Evolutionary conservation across 78 protist genomes (phyloP), one percentile per base, ranked within the genome.

Genomic region (Bodo saltans): DNA sequence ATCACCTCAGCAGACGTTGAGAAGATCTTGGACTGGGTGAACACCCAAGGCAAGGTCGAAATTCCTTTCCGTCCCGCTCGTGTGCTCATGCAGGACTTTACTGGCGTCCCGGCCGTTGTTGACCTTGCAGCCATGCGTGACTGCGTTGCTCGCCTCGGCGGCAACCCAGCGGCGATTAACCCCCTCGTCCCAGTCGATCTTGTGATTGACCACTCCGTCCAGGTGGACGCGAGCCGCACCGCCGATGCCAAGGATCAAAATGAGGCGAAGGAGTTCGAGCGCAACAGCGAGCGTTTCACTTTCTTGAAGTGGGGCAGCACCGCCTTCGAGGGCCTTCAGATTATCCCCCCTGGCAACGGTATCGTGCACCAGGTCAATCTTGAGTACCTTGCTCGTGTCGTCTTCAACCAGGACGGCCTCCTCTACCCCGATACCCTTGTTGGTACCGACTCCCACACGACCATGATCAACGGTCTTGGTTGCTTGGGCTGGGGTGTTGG

Each of bases 341-440:
- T 94, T 35, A 93, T 92, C 33, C 97, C 97, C n/a, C 97, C 97
- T 33, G 94, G 94, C 52, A 37, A 86, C 71, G 97, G 97, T 60
- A 91, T 92, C 70, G 94, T 91, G n/a, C 97, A 91, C 53, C 97
- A 94, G 88, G 93, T 94, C 28, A 94, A 94, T 74, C 90, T 94
- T 40, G 97, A 94, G 76, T 92, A 90, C 87, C 72, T 90, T 12
- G 94, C 97, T 28, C 90, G 94, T 37, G 87, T 74, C 29, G 97
- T 94, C 23, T 79, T 91, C 85, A 71, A 90, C 78, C 29, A 74
- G 30, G 82, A 88, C 40, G 88, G 84, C 21, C 34, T 91, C 28
- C 79, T 91, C 68, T 94, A 91, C 79, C 94, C 97, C 34, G 97
- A 94, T 84, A 47, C 88, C 34, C 83, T 94, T 32, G 94, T 92